A percentile compares a stretch with the other conserved stretches of the same genome.
Evolutionary conservation across 2,329 filamentous ascomycete genomes (phyloP).

Genomic region (Ustilaginoidea virens): DNA sequence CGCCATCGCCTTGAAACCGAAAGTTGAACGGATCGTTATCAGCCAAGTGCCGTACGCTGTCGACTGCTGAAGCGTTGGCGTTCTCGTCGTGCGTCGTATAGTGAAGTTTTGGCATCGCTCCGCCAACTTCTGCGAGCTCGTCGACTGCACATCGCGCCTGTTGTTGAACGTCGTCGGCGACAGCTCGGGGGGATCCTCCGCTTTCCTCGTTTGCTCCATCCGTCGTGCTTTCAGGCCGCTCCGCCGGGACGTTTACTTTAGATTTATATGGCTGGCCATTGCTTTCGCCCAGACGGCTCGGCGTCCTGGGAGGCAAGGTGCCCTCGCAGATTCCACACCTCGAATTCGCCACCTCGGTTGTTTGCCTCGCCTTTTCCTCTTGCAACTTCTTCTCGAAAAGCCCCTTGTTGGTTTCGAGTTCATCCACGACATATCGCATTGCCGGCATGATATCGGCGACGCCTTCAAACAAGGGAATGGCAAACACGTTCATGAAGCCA

Average conservation of each 20-base stretch:
- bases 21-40: constrained; percentile 33
- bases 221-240: constrained; percentile 7
- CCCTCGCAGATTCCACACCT: constrained; percentile 22
- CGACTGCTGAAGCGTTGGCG: constrained; percentile 28
- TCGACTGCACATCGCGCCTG: constrained; percentile 5
- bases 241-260: too few species aligned
- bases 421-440: constrained; percentile 70
- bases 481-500: constrained; percentile 93
- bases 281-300: constrained; percentile 22
- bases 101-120: not conserved
- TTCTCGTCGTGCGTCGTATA: constrained; percentile 21
- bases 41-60: constrained; percentile 30
- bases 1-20: constrained; percentile 15
- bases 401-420: constrained; percentile 62
- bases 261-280: too few species aligned
- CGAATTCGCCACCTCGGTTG: constrained; percentile 21
- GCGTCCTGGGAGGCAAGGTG: constrained; percentile 28
- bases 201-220: constrained; percentile 10
- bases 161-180: constrained; percentile 11
- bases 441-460: constrained; percentile 74
- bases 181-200: constrained; percentile 10
- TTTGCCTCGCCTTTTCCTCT: constrained; percentile 39
- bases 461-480: constrained; percentile 77
- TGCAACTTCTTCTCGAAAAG: constrained; percentile 57
- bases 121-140: constrained; percentile 4